A percentile compares a stretch with the other conserved stretches of the same genome.
These are phyloP conservation scores for Hyaloraphidium curvatum DNA, from an alignment of 192 early-diverging fungal genomes.

Conservation along the genomic window DNA sequence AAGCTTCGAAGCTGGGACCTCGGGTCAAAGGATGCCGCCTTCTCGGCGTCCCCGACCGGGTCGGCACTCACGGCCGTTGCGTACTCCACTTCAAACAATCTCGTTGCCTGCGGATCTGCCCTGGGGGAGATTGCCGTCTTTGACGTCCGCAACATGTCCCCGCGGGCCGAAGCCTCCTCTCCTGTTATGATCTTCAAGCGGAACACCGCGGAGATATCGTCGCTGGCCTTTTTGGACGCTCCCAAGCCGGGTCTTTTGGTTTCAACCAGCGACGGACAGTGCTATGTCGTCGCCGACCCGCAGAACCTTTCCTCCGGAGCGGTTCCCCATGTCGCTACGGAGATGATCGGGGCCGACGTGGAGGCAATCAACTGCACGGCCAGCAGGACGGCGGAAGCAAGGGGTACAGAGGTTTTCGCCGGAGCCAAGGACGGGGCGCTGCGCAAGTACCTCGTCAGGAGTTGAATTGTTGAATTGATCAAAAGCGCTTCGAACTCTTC, in stretches of 20 bases:
- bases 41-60: not conserved
- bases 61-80: not conserved
- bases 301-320: not conserved
- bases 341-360: not conserved
- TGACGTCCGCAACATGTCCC: not conserved
- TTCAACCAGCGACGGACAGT: not conserved
- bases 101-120: not conserved
- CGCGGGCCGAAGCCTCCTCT: not conserved
- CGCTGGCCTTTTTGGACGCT: not conserved
- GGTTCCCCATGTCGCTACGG: not conserved
- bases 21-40: not conserved
- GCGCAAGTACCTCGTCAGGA: not conserved
- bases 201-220: not conserved
- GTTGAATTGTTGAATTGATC: not conserved
- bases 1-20: not conserved
- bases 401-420: not conserved
- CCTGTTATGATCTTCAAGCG: conserved; percentile 1
- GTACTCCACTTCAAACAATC: not conserved
- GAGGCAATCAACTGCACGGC: not conserved
- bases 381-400: not conserved
- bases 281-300: not conserved
- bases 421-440: not conserved
- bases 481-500: conserved; percentile 1
- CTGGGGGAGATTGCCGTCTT: not conserved
- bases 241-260: not conserved